Conservation (phyloP, 148 eudicot species). For the Cornus florida region DNA sequence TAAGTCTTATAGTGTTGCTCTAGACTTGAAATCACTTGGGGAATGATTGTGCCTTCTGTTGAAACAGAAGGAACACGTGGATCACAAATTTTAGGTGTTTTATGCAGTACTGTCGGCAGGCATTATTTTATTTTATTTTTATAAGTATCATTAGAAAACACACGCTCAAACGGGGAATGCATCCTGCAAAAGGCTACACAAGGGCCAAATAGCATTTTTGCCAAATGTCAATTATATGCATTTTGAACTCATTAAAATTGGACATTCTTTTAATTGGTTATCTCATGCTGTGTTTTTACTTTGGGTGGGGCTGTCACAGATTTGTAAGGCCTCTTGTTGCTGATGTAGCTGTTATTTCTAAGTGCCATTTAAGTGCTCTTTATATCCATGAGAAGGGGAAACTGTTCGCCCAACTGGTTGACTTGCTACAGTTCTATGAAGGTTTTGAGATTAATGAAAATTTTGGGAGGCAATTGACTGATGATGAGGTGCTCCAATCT, state of each 20-base stretch:
- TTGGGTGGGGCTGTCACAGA: constrained; percentile 36
- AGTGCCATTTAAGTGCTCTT: constrained; percentile 89
- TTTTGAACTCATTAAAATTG: not conserved
- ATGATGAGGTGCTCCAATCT: constrained; percentile 92
- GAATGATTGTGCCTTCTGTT: too few species aligned
- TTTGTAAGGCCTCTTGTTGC: constrained; percentile 86
- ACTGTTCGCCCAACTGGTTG: constrained; percentile 89
- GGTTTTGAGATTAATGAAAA: constrained; percentile 86
- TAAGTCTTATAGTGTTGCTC: too few species aligned
- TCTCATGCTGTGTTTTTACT: not conserved
- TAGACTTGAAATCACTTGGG: too few species aligned
- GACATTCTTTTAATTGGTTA: not conserved
- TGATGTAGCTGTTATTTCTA: constrained; percentile 95
- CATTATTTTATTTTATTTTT: too few species aligned
- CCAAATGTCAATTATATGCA: not conserved
- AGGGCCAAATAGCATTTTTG: not conserved
- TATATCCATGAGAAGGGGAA: constrained; percentile 89
- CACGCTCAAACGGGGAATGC: too few species aligned
- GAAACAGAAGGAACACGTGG: too few species aligned
- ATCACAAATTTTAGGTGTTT: too few species aligned
- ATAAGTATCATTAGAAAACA: too few species aligned
- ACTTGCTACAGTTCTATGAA: constrained; percentile 95
- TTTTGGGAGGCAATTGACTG: constrained; percentile 87
- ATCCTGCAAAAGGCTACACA: too few species aligned
- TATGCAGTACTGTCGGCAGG: too few species aligned